Conservation (phyloP, 257 asterid species). For the Coffea eugenioides region DNA sequence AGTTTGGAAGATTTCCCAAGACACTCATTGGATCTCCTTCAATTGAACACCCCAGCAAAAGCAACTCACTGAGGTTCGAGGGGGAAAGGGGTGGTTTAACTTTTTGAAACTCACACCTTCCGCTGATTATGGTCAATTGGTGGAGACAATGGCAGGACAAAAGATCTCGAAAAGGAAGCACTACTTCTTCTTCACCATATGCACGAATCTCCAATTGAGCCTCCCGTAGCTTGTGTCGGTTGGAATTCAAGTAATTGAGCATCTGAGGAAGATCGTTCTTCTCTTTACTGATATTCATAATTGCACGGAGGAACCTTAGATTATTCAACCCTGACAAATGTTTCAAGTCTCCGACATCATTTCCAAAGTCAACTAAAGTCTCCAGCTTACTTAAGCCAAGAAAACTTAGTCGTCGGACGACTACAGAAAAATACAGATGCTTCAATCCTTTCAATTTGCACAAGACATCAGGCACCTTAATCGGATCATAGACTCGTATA, state of each 20-base stretch:
- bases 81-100: not conserved
- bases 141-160: not conserved
- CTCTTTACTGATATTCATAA: not conserved
- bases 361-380: not conserved
- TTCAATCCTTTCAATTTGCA: not conserved
- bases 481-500: not conserved
- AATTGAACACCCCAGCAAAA: accelerated
- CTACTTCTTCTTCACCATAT: too few species aligned
- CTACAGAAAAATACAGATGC: not conserved
- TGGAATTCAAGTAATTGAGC: not conserved
- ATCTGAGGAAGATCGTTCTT: not conserved
- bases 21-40: not conserved
- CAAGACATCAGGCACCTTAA: not conserved
- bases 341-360: not conserved
- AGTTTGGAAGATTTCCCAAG: not conserved
- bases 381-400: not conserved
- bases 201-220: too few species aligned
- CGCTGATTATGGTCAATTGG: not conserved
- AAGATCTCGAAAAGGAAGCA: not conserved
- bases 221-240: not conserved
- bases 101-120: not conserved
- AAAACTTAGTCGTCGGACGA: not conserved
- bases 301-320: not conserved
- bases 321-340: not conserved
- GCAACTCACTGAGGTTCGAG: not conserved